Base-by-base conservation (phyloP, 352 stramenopile species). In the Globisporangium splendens region DNA sequence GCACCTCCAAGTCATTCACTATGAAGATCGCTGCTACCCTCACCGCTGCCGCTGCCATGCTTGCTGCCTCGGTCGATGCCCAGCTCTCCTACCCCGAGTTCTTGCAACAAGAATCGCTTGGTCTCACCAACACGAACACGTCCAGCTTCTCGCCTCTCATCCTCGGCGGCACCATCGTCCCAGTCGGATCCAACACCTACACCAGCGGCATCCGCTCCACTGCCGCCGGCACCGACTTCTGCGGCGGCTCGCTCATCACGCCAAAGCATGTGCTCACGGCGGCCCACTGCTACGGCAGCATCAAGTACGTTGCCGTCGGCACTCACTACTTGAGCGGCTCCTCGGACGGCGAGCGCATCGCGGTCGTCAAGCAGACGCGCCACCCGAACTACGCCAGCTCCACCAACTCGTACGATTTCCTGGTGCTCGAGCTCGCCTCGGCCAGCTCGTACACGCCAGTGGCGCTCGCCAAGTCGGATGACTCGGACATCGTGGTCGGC, bases 221-320 rank as follows among this genome's bases (percentile, higher is more conserved):
- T n/a, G n/a, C n/a, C n/a, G n/a, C n/a, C n/a, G n/a, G n/a, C n/a
- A n/a, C n/a, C n/a, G n/a, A n/a, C n/a, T n/a, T n/a, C n/a, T n/a
- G n/a, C n/a, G n/a, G n/a, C n/a, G n/a, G n/a, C n/a, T n/a, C n/a
- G n/a, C n/a, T 91, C 52, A 87, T 91, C 62, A 78, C 77, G 13
- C 68, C 75, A 20, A 82, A 63, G 39, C 73, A 83, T 43, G 65
- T 87, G n/a, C 70, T 91, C 44, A 88, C 76, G 12, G 81, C 77
- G 1, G 77, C 78, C 0, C 79, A 91, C 59, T 89, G 77, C 62
- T 51, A 44, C 50, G 74, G 62, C n/a, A 55, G 58, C 33, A 74
- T 78, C 48, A 61, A 65, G n/a, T 80, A 80, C 66, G 75, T 79
- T 3, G 76, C 75, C 0, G 63, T 86, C n/a, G 77, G 77, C 17